Evolutionary conservation across 352 stramenopile species (phyloP).

Genomic region (Globisporangium barbulae): DNA sequence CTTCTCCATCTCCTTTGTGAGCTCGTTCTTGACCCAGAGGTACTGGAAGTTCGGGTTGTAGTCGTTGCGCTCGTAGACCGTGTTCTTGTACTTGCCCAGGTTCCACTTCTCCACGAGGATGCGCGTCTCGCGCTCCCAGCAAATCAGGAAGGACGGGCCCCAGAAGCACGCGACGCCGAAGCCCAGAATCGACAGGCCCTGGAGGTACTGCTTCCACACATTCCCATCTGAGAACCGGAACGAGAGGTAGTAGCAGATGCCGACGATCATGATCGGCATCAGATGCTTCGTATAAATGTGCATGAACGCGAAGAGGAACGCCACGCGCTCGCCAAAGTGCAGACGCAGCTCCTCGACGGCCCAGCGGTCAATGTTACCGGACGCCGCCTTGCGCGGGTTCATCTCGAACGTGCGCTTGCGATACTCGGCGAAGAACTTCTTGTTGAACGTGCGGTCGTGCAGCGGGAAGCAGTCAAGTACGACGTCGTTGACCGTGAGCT

Average conservation of each 20-base stretch:
- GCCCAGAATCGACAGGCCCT: slow-evolving; percentile 63
- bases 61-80: slow-evolving; percentile 86
- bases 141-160: slow-evolving; percentile 79
- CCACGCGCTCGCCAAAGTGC: slow-evolving; percentile 87
- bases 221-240: slow-evolving; percentile 58
- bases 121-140: slow-evolving; percentile 84
- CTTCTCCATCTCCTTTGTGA: slow-evolving; percentile 90
- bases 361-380: slow-evolving; percentile 81
- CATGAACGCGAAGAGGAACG: slow-evolving; percentile 89
- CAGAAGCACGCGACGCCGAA: slow-evolving; percentile 79
- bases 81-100: slow-evolving; percentile 86
- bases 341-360: slow-evolving; percentile 82
- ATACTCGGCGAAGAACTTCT: slow-evolving; percentile 87
- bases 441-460: slow-evolving; percentile 84
- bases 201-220: slow-evolving; percentile 72
- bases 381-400: slow-evolving; percentile 57
- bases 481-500: slow-evolving; percentile 72
- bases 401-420: slow-evolving; percentile 79
- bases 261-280: slow-evolving; percentile 57
- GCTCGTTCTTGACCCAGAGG: slow-evolving; percentile 79
- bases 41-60: slow-evolving; percentile 86
- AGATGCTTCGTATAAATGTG: slow-evolving; percentile 89
- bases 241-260: slow-evolving; percentile 73
- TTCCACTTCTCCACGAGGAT: slow-evolving; percentile 89
- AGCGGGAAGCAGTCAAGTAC: slow-evolving; percentile 82